Base-by-base conservation (phyloP, 768 basidiomycete genomes). In the Zangia roseola region DNA sequence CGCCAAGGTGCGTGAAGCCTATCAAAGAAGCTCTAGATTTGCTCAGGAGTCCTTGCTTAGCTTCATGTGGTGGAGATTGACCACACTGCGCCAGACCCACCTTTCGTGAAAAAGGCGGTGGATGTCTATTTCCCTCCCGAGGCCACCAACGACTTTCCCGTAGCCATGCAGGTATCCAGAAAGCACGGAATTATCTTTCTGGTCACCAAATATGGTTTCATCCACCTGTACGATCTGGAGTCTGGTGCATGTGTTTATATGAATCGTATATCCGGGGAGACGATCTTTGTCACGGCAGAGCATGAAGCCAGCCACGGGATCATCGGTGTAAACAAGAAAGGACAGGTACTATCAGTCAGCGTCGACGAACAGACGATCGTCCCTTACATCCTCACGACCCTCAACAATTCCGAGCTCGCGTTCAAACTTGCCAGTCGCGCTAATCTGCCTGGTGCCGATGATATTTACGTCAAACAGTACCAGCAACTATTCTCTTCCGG, bases 91-190 rank as follows among this genome's bases (percentile, higher is more conserved):
- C 85, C 92, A 6, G 91, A 95, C 61, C 88, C 94, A 16, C 88
- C 87, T 7, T 99, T 97, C 75, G 80, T 81, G 28, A 99, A 99
- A 80, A 98, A 97, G 72, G 91, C 91, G 10, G 94, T 98, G 52
- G 97, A 99, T 58, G 95, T 99, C 30, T 99, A 94, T 77, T 99
- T 98, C 81, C 97, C 97, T 45, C 86, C 94, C 2, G 97, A 99
- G 68, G 97, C 97, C 6, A 88, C 86, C 43, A 97, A 94, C 65
- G 97, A 99, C 65, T 99, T 99, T 78, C 97, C 97, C 16, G 97
- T 99, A 24, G 92, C 97, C 24, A 98, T 99, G 93, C 97, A 99
- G 67, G 92, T 98, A 30, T 98, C 97, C 34, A 85, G 88, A 70
- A 91, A 91, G 68, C 94, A 97, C 69, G 95, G 97, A 30, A 92